Evolutionary conservation across 768 basidiomycete genomes (phyloP).

Genomic region (Termitomyces sp.): DNA sequence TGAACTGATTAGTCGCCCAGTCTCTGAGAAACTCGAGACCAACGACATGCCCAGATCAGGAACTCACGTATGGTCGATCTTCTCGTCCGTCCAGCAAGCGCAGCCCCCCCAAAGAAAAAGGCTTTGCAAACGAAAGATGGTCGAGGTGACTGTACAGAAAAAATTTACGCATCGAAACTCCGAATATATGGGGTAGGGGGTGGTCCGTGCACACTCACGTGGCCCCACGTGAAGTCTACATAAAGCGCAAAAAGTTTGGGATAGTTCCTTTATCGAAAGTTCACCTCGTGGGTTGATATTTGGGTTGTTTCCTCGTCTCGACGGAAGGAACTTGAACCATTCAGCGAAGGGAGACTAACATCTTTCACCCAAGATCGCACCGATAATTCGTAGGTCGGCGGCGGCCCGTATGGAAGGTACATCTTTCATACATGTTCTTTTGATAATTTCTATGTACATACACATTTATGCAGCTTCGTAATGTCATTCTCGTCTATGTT

Average conservation of each 20-base stretch:
- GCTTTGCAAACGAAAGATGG: slow-evolving; percentile 13
- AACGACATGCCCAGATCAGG: slow-evolving; percentile 75
- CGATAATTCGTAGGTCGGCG: slow-evolving; percentile 42
- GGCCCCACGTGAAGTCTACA: neutral
- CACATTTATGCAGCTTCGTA: too few species aligned
- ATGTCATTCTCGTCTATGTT: too few species aligned
- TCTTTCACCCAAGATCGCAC: slow-evolving; percentile 71
- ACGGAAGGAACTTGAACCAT: slow-evolving; percentile 57
- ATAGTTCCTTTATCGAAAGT: slow-evolving; percentile 54
- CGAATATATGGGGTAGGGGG: slow-evolving; percentile 20
- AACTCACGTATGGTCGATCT: slow-evolving; percentile 33
- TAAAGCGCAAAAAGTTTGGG: neutral
- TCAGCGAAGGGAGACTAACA: slow-evolving; percentile 53
- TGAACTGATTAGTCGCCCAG: slow-evolving; percentile 71
- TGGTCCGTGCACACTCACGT: slow-evolving; percentile 53
- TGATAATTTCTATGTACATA: neutral
- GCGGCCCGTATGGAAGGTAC: slow-evolving; percentile 69
- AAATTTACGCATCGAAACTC: slow-evolving; percentile 13
- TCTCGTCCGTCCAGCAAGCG: slow-evolving; percentile 38
- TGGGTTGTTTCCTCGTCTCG: slow-evolving; percentile 46
- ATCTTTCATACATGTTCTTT: slow-evolving; percentile 17
- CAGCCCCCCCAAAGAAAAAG: slow-evolving; percentile 13
- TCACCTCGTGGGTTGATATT: slow-evolving; percentile 73
- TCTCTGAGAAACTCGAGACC: slow-evolving; percentile 42
- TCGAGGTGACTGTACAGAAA: slow-evolving; percentile 22